phyloP scores from a whole-genome alignment of 371 early-diverging fungal genomes.

The Apophysomyces elegans region DNA sequence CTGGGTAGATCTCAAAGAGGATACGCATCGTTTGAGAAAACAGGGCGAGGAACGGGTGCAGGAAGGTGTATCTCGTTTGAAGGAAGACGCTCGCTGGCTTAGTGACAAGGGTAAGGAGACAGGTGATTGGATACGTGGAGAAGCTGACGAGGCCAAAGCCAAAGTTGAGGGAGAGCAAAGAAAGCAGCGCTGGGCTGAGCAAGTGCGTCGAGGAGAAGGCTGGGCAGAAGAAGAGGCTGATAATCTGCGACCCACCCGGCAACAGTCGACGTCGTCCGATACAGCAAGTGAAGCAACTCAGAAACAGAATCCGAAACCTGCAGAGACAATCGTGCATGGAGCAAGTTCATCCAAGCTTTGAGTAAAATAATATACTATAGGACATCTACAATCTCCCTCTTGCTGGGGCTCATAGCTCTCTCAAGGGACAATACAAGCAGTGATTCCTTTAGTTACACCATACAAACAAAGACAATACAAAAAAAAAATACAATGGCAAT shows the following conservation, averaged over 20 bases:
- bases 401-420: too few relatives aligned
- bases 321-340: constrained; percentile 30
- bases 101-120: not conserved
- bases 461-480: not conserved
- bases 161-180: constrained; percentile 9
- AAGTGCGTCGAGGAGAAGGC: constrained; percentile 27
- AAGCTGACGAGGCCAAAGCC: not conserved
- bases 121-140: not conserved
- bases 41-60: constrained; percentile 11
- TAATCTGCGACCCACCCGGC: constrained; percentile 25
- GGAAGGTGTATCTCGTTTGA: constrained; percentile 1
- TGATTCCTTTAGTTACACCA: constrained; percentile 1
- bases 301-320: constrained; percentile 19
- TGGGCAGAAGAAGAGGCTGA: constrained; percentile 40
- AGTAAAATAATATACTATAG: too few relatives aligned
- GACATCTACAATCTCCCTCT: too few relatives aligned
- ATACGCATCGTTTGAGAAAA: not conserved
- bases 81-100: constrained; percentile 14
- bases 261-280: not conserved
- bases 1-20: constrained; percentile 7
- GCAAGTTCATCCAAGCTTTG: constrained; percentile 16
- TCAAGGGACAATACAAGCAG: not conserved
- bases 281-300: not conserved
- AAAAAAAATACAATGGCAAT: not conserved
- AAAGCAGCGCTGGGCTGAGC: constrained; percentile 13